phyloP scores from a whole-genome alignment of 2,329 filamentous ascomycete genomes.

The Botryosphaeria dothidea region DNA sequence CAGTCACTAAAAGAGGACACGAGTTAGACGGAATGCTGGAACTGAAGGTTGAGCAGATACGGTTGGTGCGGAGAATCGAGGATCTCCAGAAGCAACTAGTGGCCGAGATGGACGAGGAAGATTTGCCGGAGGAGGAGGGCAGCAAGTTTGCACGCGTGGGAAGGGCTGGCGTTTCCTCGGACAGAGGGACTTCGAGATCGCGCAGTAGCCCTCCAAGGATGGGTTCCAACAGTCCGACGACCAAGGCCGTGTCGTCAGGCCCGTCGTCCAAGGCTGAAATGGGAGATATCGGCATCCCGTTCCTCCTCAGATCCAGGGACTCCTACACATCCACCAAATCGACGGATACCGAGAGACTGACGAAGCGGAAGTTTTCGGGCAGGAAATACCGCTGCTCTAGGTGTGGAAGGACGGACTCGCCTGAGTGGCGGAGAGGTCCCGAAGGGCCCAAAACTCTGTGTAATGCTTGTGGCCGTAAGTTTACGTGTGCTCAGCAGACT shows the following conservation, averaged over 20 bases:
- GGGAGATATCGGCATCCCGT: neutral
- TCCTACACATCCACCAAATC: neutral
- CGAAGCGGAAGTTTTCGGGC: conserved; percentile 74
- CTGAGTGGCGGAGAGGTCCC: conserved; percentile 94
- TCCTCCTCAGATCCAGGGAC: neutral
- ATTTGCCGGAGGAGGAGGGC: neutral
- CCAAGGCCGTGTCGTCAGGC: neutral
- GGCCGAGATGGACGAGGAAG: neutral
- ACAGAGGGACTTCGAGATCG: neutral
- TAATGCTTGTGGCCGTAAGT: conserved; percentile 84
- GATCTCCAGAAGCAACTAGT: neutral
- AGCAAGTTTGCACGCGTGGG: neutral
- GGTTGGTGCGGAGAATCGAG: neutral
- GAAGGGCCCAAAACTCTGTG: conserved; percentile 91
- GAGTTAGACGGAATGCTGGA: conserved; percentile 1
- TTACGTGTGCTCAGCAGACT: neutral
- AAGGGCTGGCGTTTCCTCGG: neutral
- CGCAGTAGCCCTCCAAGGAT: neutral
- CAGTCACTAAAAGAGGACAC: neutral
- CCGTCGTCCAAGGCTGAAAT: neutral
- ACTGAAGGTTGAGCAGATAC: conserved; percentile 1
- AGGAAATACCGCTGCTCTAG: conserved; percentile 89
- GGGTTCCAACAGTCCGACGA: neutral
- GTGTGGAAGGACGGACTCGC: conserved; percentile 90
- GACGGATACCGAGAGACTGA: neutral